Base-by-base conservation (phyloP, 1,284 basidiomycete species). In the Cryptococcus sp. region DNA sequence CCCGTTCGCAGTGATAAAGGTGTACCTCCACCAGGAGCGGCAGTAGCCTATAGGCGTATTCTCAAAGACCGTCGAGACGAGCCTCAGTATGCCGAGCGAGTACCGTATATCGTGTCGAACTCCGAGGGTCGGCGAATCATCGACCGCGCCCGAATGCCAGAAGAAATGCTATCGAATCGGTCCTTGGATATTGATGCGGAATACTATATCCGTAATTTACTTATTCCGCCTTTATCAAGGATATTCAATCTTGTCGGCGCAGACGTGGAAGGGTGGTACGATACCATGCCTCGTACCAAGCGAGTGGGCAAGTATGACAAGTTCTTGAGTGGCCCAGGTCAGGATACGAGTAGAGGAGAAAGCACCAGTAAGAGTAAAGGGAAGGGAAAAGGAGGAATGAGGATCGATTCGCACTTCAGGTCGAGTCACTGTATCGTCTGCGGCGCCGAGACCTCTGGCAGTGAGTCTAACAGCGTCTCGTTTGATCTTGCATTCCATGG, bases 241-340 rank as follows among this genome's bases (percentile, higher is more conserved):
- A 86, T 99, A 46, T 93, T 98, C 80, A 93, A 90, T 68, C 84
- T 98, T 25, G 83, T 95, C 34, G 95, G 96, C 6, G 92, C 89
- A 4, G 89, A 97, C 69, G 88, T 97, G 37, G 84, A 85, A 52
- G 80, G 82, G 34, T 99, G 96, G 96, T 97, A 87, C 69, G 84
- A 88, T 57, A 87, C 89, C 46, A 93, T 96, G 90, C 89, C 93
- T 0, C 57, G 71, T 20, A 66, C 60, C 13, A 72, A 73, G 60
- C 62, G 72, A 19, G 65, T 59, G 22, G 53, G 59, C 29, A 57
- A 59, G 61, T 67, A 65, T 46, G 64, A 64, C 46, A 41, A 19
- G 5, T 23, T 40, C 13, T 29, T 47, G 13, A 25, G 16, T 44
- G 46, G 17, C 13, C 7, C 15, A 47, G 50, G 52, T 5, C 40